Evolutionary conservation across 2,329 filamentous ascomycete species (phyloP).

Genomic region (Lachnellula subtilissima): DNA sequence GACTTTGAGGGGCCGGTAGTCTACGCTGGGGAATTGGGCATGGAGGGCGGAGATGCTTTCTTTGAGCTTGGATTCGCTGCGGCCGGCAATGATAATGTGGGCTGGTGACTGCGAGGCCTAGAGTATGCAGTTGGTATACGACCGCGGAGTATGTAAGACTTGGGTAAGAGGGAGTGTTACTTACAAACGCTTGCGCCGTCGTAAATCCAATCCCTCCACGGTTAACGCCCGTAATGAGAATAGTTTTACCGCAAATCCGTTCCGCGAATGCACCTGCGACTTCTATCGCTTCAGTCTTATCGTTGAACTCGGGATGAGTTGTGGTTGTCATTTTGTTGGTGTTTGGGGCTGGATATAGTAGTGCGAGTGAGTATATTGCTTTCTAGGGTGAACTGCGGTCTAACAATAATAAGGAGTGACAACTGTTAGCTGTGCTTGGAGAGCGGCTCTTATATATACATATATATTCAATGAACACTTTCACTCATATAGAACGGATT

Average conservation of each 20-base stretch:
- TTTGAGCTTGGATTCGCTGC: slow-evolving; percentile 11
- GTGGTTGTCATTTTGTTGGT: slow-evolving; percentile 16
- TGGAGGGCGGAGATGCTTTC: slow-evolving; percentile 8
- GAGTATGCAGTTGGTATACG: not conserved
- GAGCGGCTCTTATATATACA: too few species aligned
- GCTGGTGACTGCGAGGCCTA: slow-evolving; percentile 24
- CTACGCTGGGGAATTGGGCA: slow-evolving; percentile 1
- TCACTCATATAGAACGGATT: too few species aligned
- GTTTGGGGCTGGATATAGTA: not conserved
- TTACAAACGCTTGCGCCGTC: slow-evolving; percentile 15
- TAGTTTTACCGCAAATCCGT: slow-evolving; percentile 34
- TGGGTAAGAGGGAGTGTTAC: slow-evolving; percentile 19
- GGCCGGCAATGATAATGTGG: slow-evolving; percentile 15
- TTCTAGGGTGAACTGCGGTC: too few species aligned
- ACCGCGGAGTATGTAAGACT: slow-evolving; percentile 14
- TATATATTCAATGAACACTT: too few species aligned
- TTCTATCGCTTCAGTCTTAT: slow-evolving; percentile 35
- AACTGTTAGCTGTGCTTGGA: too few species aligned
- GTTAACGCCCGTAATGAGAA: slow-evolving; percentile 18
- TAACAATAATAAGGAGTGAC: too few species aligned
- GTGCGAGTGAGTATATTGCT: not conserved
- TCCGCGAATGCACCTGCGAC: slow-evolving; percentile 35
- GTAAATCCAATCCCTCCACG: slow-evolving; percentile 15
- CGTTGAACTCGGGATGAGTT: slow-evolving; percentile 34
- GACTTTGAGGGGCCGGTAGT: slow-evolving; percentile 6